phyloP scores from a whole-genome alignment of 192 early-diverging fungal species.

The Obelidium mucronatum region DNA sequence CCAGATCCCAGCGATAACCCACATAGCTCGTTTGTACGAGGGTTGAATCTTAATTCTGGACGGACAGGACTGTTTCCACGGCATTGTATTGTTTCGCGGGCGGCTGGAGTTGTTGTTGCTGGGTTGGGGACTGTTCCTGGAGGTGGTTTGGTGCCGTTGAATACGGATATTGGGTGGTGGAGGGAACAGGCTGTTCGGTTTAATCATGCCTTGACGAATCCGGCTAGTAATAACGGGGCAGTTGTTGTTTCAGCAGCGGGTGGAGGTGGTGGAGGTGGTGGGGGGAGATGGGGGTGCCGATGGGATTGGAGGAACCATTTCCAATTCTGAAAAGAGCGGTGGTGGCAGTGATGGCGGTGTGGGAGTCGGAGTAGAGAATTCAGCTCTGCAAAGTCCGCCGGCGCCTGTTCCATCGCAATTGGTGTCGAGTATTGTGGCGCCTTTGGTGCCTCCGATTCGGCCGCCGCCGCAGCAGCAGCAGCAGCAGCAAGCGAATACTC shows the following conservation, averaged over 20 bases:
- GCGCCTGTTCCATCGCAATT: background rate
- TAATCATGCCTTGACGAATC: slow-evolving; percentile 18
- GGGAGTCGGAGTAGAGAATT: too few species aligned
- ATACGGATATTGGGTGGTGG: slow-evolving; percentile 21
- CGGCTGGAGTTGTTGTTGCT: too few species aligned
- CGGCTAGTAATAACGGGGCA: background rate
- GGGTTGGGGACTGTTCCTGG: too few species aligned
- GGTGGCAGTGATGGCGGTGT: too few species aligned
- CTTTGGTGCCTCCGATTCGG: background rate
- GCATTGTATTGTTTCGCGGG: slow-evolving; percentile 15
- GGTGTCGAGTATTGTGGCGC: slow-evolving; percentile 5
- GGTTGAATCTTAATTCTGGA: slow-evolving; percentile 33
- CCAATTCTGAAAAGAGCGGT: too few species aligned
- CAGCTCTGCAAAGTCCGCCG: too few species aligned
- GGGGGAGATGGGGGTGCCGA: too few species aligned
- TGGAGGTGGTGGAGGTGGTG: background rate
- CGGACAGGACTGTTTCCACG: slow-evolving; percentile 37
- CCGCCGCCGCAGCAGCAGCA: too few species aligned
- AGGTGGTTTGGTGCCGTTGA: too few species aligned
- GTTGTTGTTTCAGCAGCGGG: background rate
- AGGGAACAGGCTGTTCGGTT: slow-evolving; percentile 26
- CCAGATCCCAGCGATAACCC: slow-evolving; percentile 3
- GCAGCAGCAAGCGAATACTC: too few species aligned
- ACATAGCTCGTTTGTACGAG: slow-evolving; percentile 19
- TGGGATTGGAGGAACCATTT: too few species aligned